Evolutionary conservation across 2,329 filamentous ascomycete genomes (phyloP), one percentile per base, ranked within the genome.

Genomic region (Aureobasidium zeae): DNA sequence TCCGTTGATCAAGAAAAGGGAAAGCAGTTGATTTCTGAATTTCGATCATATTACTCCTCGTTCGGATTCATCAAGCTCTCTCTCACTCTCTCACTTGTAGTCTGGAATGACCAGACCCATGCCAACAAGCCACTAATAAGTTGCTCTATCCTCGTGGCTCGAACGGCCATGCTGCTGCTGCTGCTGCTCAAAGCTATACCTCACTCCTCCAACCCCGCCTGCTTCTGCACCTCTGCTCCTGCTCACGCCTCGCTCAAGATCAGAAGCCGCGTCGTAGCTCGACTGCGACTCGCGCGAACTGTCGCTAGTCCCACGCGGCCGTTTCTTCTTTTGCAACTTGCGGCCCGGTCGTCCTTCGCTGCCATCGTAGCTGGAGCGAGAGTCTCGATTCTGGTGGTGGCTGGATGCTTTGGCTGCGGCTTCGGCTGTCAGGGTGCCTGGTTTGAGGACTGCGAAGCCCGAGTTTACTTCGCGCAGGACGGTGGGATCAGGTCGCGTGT

Each of bases 381-480:
- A 29, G 10, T 21, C 17, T 13, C 44, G 35, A 10, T 17, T 11
- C 19, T 36, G 43, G 3, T 46, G 34, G 2, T 33, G 36, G n/a
- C 30, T 29, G 12, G 37, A 41, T 19, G 31, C 37, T n/a, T 32
- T 41, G 22, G 44, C 32, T 51, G 49, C 36, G 39, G 49, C 44
- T 22, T 52, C 47, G 11, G 34, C 44, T 2, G 52, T 48, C 17
- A 63, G 48, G 6, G 59, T 55, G 15, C 60, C 59, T 6, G 57
- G 57, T 38, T 49, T 53, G 3, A 63, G 48, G 17, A 63, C 57
- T 19, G 61, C 59, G 36, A 62, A 63, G 4, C 60, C 60, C 25
- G 56, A 49, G n/a, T 49, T 51, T 16, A 50, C 48, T 17, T 33
- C 28, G 19, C 48, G 43, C 4, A 50, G 30, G 9, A 50, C 35